phyloP scores from a whole-genome alignment of 202 grass and related monocot species.

The Setaria viridis region DNA sequence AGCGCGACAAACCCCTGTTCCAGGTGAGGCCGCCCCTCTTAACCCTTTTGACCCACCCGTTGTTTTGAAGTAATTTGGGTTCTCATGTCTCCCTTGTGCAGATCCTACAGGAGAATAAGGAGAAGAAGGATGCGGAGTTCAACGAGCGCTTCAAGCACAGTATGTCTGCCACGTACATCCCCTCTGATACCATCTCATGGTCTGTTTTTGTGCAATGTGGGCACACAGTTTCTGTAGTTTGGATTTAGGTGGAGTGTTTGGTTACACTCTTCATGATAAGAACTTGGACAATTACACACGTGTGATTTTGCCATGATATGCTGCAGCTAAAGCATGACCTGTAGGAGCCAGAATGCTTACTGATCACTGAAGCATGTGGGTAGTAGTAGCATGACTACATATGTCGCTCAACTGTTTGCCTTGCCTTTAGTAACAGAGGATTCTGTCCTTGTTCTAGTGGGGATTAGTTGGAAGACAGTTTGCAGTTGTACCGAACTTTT shows the following conservation, averaged over 20 bases:
- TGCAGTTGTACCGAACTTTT: slow-evolving; percentile 24
- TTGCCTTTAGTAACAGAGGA: slow-evolving; percentile 9
- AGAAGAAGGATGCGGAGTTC: slow-evolving; percentile 97
- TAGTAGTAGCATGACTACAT: background rate
- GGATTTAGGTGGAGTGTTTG: background rate
- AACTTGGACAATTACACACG: background rate
- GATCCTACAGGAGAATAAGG: slow-evolving; percentile 95
- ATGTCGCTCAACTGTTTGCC: background rate
- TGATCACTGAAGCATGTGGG: background rate
- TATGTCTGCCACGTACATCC: slow-evolving; percentile 29
- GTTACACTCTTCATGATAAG: background rate
- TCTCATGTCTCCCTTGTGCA: slow-evolving; percentile 34
- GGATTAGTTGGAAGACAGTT: background rate
- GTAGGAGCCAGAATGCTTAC: background rate
- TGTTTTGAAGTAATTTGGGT: slow-evolving; percentile 23
- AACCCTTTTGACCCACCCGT: background rate
- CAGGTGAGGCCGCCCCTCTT: slow-evolving; percentile 50
- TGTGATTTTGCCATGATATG: background rate
- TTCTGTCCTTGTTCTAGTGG: background rate
- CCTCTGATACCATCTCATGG: background rate
- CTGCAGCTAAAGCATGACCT: background rate
- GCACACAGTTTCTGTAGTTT: background rate
- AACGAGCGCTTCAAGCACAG: slow-evolving; percentile 97
- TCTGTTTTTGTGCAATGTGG: background rate
- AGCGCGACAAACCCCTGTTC: slow-evolving; percentile 88